Conservation (phyloP, 371 early-diverging fungal genomes). For the Amoeboradix gromovi region DNA sequence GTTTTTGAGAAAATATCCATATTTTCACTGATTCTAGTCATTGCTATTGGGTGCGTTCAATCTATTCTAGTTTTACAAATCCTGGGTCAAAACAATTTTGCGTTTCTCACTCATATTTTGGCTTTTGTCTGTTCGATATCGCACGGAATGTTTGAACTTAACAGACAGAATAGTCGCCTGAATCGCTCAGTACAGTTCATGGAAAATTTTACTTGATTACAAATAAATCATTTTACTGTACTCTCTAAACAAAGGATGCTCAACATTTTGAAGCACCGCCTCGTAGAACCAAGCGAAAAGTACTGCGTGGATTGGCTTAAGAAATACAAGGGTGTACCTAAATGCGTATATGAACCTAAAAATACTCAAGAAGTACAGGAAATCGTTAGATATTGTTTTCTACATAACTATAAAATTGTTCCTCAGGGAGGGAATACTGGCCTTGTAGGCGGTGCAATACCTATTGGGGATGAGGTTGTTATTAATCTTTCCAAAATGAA, state of each 20-base stretch:
- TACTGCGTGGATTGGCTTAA: conserved; percentile 72
- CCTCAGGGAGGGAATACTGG: conserved; percentile 48
- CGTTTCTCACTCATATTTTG: neutral
- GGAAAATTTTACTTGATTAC: neutral
- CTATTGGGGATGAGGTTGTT: conserved; percentile 44
- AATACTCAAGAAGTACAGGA: conserved; percentile 52
- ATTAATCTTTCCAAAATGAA: conserved; percentile 41
- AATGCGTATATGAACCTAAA: conserved; percentile 50
- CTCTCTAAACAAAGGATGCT: no score
- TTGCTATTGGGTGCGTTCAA: neutral
- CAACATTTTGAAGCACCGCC: no score
- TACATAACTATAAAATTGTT: conserved; percentile 49
- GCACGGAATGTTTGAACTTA: neutral
- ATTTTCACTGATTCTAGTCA: neutral
- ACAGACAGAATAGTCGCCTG: neutral
- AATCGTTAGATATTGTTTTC: conserved; percentile 60
- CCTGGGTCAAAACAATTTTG: neutral
- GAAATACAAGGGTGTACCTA: conserved; percentile 58
- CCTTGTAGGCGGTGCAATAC: conserved; percentile 2
- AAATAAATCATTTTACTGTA: no score
- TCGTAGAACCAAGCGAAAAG: neutral
- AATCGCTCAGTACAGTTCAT: neutral
- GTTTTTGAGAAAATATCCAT: neutral
- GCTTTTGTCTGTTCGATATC: neutral
- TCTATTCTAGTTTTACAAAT: neutral